Evolutionary conservation across 2,329 filamentous ascomycete species (phyloP).

Genomic region (Diaporthe australafricana): DNA sequence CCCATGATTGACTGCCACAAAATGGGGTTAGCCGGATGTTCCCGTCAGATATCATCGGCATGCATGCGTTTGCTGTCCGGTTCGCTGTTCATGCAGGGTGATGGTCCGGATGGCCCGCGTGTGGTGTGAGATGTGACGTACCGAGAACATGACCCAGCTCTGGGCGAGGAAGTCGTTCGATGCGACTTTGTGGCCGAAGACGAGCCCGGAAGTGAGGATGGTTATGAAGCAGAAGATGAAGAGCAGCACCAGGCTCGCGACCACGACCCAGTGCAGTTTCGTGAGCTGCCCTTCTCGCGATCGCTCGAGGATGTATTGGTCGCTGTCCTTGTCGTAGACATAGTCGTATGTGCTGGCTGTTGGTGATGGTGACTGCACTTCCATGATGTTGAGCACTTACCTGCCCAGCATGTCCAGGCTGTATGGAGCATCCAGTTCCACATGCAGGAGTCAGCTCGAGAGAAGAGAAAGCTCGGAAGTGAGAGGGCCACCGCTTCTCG

Average conservation of each 20-base stretch:
- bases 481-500: not conserved
- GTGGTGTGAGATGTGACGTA: constrained; percentile 28
- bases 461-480: not conserved
- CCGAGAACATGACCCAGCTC: constrained; percentile 38
- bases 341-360: constrained; percentile 29
- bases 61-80: constrained; percentile 18
- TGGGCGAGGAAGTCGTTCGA: constrained; percentile 34
- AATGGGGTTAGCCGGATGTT: constrained; percentile 17
- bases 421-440: not conserved
- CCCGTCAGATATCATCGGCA: not conserved
- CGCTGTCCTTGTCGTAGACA: constrained; percentile 33
- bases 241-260: constrained; percentile 27
- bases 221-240: constrained; percentile 35
- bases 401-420: constrained; percentile 16
- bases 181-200: constrained; percentile 29
- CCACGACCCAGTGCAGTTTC: constrained; percentile 27
- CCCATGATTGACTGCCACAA: constrained; percentile 45
- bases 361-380: constrained; percentile 24
- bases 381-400: constrained; percentile 25
- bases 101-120: not conserved
- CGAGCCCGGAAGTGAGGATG: constrained; percentile 33
- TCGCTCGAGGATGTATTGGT: not conserved
- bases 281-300: not conserved
- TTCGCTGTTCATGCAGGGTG: constrained; percentile 22
- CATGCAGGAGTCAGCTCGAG: not conserved